Evolutionary conservation across 2,329 filamentous ascomycete species (phyloP).

Genomic region (Anthostomella pinea): DNA sequence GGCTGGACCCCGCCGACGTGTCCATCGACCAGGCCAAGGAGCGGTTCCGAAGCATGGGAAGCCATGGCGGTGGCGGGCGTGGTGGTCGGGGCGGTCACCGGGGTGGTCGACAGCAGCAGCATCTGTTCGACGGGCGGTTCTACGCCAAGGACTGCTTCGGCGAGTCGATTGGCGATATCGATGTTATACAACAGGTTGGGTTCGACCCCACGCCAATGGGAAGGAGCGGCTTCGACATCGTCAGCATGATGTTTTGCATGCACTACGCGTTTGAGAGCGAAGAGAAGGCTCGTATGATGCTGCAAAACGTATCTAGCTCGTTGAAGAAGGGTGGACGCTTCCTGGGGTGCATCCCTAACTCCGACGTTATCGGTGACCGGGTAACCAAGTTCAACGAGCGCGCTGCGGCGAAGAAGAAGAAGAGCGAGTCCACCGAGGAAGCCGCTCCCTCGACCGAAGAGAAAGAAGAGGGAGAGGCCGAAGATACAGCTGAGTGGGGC

Average conservation of each 20-base stretch:
- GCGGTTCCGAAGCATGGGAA: conserved; percentile 72
- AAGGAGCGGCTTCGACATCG: conserved; percentile 86
- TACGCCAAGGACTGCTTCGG: conserved; percentile 90
- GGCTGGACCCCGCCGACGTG: conserved; percentile 87
- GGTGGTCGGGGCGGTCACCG: conserved; percentile 46
- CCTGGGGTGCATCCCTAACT: conserved; percentile 95
- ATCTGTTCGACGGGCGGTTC: conserved; percentile 82
- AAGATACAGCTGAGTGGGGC: conserved; percentile 76
- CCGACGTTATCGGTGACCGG: conserved; percentile 77
- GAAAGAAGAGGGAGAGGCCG: conserved; percentile 58
- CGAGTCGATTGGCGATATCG: conserved; percentile 75
- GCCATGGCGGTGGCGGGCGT: conserved; percentile 51
- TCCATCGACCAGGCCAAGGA: conserved; percentile 89
- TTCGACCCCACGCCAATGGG: conserved; percentile 75
- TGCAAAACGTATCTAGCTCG: conserved; percentile 84
- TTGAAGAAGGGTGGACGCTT: conserved; percentile 94
- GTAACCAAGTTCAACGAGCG: conserved; percentile 74
- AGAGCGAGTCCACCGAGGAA: conserved; percentile 20
- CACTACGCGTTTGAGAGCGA: conserved; percentile 97
- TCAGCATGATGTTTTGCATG: conserved; percentile 99
- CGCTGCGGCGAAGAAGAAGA: conserved; percentile 41
- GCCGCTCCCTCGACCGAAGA: conserved; percentile 31
- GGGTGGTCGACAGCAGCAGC: conserved; percentile 46
- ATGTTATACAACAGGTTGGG: conserved; percentile 80
- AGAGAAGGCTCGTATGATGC: conserved; percentile 84